Conservation (phyloP, 495 filamentous ascomycete species). For the Talaromyces nanjingensis region DNA sequence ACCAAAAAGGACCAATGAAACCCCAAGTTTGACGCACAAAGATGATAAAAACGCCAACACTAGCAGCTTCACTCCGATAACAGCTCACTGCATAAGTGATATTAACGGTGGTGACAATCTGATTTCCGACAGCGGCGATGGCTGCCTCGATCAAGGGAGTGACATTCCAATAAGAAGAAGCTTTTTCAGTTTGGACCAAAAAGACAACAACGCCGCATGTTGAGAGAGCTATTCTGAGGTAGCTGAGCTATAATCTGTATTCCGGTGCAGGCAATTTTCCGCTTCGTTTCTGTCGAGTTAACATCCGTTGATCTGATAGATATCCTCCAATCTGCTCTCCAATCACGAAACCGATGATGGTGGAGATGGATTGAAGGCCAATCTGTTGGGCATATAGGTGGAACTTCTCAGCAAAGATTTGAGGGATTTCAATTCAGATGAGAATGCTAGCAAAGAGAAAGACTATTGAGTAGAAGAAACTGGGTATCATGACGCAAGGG, state of each 20-base stretch:
- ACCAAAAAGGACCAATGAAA: not conserved
- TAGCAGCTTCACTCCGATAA: not conserved
- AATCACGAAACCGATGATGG: conserved; percentile 28
- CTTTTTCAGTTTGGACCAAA: not conserved
- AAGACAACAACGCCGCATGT: conserved; percentile 18
- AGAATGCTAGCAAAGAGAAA: conserved; percentile 28
- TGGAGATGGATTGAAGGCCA: conserved; percentile 28
- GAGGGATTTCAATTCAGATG: conserved; percentile 27
- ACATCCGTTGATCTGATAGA: conserved; percentile 24
- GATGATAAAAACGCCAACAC: not conserved
- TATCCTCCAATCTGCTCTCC: conserved; percentile 30
- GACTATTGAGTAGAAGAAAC: conserved; percentile 21
- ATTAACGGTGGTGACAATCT: not conserved
- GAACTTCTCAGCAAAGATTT: conserved; percentile 24
- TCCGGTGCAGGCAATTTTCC: conserved; percentile 19
- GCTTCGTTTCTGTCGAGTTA: conserved; percentile 8
- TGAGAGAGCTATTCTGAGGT: conserved; percentile 1
- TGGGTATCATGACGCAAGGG: conserved; percentile 20
- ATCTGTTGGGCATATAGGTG: conserved; percentile 27
- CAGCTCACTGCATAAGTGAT: not conserved
- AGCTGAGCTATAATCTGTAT: conserved; percentile 26
- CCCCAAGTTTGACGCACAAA: not conserved
- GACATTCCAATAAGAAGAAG: not conserved
- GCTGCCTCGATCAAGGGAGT: not conserved
- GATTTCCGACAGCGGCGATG: not conserved